Base-by-base conservation (phyloP, 768 basidiomycete genomes). In the Gyrodon lividus region DNA sequence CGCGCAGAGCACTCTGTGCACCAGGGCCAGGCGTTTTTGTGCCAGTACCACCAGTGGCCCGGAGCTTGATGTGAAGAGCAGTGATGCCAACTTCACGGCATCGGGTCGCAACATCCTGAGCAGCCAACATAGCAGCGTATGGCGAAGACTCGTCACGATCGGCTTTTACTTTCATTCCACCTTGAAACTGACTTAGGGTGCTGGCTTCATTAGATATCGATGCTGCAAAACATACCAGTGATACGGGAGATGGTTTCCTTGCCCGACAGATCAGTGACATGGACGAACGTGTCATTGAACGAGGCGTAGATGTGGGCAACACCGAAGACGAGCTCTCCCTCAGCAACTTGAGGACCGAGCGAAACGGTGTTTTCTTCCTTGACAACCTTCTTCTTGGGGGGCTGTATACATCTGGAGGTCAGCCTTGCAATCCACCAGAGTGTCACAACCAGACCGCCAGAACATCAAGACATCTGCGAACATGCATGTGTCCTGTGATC, bases 91-190 rank as follows among this genome's bases (percentile, higher is more conserved):
- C 92, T 77, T 98, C 97, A 69, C 91, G 90, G 88, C 97, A 99
- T 61, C 95, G 92, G 46, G 79, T 71, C 52, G 96, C 96, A 60
- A 94, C 93, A 63, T 98, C 96, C 78, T 98, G 96, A 38, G 96
- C 94, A 49, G 96, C 96, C 71, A 98, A 79, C 95, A 97, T 96
- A 70, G 95, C 93, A 46, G 94, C 92, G 69, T 97, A 92, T 16
- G 91, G 92, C 20, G 95, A 98, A 37, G 94, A 98, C 77, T 99
- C 97, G 77, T 99, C 97, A 75, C 97, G 89, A 75, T 99, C 97
- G 12, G 96, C 97, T 80, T 98, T 99, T 76, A 99, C 97, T 80
- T 98, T 98, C 97, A 98, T 98, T 55, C 97, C 97, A 72, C 92
- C 92, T 90, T 48, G 5, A 26, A 17, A 16, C 1, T n/a, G 19